Base-by-base conservation (phyloP, 768 basidiomycete genomes). In the Naganishia antarctica region DNA sequence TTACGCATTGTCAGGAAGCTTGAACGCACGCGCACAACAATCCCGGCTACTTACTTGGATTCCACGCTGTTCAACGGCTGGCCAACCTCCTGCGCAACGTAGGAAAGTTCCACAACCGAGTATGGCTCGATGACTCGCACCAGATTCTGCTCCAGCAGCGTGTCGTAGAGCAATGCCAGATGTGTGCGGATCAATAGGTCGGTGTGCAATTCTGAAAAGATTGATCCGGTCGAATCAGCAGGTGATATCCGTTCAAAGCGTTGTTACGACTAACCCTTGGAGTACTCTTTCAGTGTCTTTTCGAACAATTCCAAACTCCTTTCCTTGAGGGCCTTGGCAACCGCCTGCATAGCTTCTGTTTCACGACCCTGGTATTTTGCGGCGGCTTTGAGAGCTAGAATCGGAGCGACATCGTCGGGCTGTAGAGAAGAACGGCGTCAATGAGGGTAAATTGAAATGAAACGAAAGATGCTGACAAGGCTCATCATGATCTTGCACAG, bases 401-500 rank as follows among this genome's bases (percentile, higher is more conserved):
- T 84, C 0, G 89, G 83, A 0, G 87, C 87, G 2, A 98, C 90
- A 72, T 99, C 96, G 75, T 97, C 94, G 0, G 93, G 87, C 92
- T 97, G 62, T 28, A 31, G 46, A 49, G 26, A 47, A 16, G 15
- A n/a, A n/a, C 11, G 5, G 11, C 26, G 9, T 57, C 13, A 57
- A 34, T 43, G 26, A 25, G 18, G 3, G 34, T 11, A 12, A 12
- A 8, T 13, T 26, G 21, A 16, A 6, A 34, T 32, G 23, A 8
- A 12, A 5, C 8, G 25, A 23, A 11, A 4, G 15, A 8, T 25
- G 81, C 86, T 68, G 65, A 94, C 93, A 74, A 94, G 77, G 73
- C 91, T 91, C 68, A 98, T 81, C 94, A 99, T 99, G 74, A 99
- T 87, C 76, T 99, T 98, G 79, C 96, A 99, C 47, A 97, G 78